Conservation (phyloP, 106 monocot species). For the Phalaenopsis equestris region DNA sequence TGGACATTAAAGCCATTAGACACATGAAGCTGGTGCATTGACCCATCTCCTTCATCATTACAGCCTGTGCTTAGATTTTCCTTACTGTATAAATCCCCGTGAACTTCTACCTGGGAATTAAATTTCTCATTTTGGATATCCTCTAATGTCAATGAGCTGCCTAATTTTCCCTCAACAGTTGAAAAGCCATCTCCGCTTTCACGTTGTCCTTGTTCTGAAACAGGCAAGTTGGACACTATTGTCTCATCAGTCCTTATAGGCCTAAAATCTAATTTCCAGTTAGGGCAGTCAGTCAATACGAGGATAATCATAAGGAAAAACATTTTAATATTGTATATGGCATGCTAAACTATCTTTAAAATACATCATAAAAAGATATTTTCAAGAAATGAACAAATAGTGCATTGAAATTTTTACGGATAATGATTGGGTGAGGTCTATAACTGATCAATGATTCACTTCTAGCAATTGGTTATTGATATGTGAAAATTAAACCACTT, state of each 20-base stretch:
- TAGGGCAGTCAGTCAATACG: too few species aligned
- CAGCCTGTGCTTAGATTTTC: not conserved
- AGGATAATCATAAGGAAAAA: too few species aligned
- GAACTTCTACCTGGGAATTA: constrained; percentile 13
- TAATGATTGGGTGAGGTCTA: too few species aligned
- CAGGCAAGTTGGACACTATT: not conserved
- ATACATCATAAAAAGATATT: too few species aligned
- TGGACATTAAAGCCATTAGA: not conserved
- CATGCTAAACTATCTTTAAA: too few species aligned
- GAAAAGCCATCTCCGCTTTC: not conserved
- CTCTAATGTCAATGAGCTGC: constrained; percentile 5
- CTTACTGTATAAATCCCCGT: not conserved
- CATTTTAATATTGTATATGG: too few species aligned
- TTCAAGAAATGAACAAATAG: too few species aligned
- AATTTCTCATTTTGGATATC: constrained; percentile 4
- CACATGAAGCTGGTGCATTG: not conserved
- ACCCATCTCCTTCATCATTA: constrained; percentile 1
- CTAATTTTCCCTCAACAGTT: constrained; percentile 19
- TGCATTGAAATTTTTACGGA: too few species aligned
- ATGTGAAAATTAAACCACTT: too few species aligned
- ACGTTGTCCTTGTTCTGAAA: constrained; percentile 11
- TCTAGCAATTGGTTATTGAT: too few species aligned
- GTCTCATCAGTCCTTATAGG: constrained; percentile 16
- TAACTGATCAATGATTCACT: too few species aligned
- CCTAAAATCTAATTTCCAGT: too few species aligned